Percentiles rank a stretch among this genome's conserved stretches.
Evolutionary conservation across 495 filamentous ascomycete genomes (phyloP).

Genomic region (Astrothelium subdiscretum): DNA sequence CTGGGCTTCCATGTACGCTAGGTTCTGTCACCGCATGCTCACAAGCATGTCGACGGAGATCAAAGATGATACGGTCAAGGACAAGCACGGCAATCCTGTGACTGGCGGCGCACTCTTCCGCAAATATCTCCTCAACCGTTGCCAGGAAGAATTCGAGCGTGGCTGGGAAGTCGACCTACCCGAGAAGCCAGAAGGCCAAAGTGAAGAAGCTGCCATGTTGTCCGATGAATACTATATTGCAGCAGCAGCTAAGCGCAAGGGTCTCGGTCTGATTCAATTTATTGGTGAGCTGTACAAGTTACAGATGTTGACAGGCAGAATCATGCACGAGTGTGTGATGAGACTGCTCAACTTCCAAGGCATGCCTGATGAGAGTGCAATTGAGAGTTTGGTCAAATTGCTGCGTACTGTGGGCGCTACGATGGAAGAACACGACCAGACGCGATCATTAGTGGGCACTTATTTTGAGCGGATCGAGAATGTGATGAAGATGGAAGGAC

Average conservation of each 20-base stretch:
- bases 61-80: conserved; percentile 81
- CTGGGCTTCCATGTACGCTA: conserved; percentile 98
- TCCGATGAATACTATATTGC: conserved; percentile 96
- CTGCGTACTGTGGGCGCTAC: conserved; percentile 82
- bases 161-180: conserved; percentile 92
- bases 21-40: conserved; percentile 96
- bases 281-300: conserved; percentile 99
- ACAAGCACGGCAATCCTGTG: conserved; percentile 77
- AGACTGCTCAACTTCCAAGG: conserved; percentile 94
- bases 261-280: conserved; percentile 96
- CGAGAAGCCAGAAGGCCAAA: conserved; percentile 63
- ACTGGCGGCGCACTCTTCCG: conserved; percentile 89
- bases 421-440: conserved; percentile 63
- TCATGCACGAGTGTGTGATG: conserved; percentile 99
- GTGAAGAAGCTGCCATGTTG: conserved; percentile 65
- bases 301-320: conserved; percentile 93
- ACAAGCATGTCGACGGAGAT: conserved; percentile 92
- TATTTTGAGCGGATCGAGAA: conserved; percentile 81
- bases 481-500: conserved; percentile 52
- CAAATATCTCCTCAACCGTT: conserved; percentile 96
- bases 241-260: conserved; percentile 90
- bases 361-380: conserved; percentile 85
- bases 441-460: conserved; percentile 71
- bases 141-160: conserved; percentile 97
- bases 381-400: conserved; percentile 87